Percentiles rank a stretch among this genome's conserved stretches.
Conservation (phyloP, 1,284 basidiomycete genomes). For the Ustilago bromivora region DNA sequence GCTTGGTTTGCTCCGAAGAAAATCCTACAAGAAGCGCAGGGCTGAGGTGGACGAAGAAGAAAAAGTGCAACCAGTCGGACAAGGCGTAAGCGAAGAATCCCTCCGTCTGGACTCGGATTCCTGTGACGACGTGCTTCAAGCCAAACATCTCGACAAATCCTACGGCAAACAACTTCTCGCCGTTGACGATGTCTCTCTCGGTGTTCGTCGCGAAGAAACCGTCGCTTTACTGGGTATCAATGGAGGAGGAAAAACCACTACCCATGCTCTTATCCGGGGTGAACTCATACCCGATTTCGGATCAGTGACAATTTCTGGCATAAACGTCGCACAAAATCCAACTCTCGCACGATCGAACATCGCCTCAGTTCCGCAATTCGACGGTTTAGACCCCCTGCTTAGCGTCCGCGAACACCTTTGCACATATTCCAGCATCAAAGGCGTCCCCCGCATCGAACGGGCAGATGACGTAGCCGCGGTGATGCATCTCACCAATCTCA, state of each 20-base stretch:
- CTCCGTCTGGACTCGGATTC: constrained; percentile 72
- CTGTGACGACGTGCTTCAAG: constrained; percentile 75
- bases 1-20: constrained; percentile 16
- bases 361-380: constrained; percentile 76
- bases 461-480: constrained; percentile 74
- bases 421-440: constrained; percentile 73
- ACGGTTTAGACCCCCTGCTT: constrained; percentile 81
- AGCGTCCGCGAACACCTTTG: constrained; percentile 81
- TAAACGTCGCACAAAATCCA: constrained; percentile 25
- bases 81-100: constrained; percentile 76
- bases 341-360: constrained; percentile 40
- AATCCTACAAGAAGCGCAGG: not conserved
- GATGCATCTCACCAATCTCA: constrained; percentile 76
- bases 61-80: constrained; percentile 25
- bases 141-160: constrained; percentile 78
- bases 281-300: constrained; percentile 36
- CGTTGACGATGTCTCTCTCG: constrained; percentile 80
- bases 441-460: constrained; percentile 75
- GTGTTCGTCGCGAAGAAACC: constrained; percentile 76
- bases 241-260: constrained; percentile 81
- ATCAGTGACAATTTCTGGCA: constrained; percentile 37
- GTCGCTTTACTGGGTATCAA: constrained; percentile 83
- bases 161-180: constrained; percentile 75
- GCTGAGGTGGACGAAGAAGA: constrained; percentile 18
- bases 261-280: constrained; percentile 42